Conservation (phyloP, 345 rosid genomes). For the Acer negundo region DNA sequence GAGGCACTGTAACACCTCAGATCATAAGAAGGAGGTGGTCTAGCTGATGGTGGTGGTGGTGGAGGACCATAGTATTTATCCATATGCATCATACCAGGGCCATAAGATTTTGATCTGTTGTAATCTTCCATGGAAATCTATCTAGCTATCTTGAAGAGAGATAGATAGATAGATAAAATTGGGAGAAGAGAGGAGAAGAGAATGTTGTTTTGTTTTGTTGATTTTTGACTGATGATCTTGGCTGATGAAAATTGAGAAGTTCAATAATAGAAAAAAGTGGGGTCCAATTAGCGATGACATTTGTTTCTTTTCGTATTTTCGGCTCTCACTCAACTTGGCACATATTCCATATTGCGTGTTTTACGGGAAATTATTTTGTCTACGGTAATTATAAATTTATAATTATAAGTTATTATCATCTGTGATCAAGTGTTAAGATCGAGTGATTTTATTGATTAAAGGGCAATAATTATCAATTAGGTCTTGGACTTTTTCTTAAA, state of each 20-base stretch:
- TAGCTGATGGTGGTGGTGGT: not conserved
- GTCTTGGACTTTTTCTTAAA: too few relatives aligned
- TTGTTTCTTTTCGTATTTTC: not conserved
- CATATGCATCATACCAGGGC: slow-evolving; percentile 54
- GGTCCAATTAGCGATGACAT: not conserved
- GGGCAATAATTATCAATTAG: too few relatives aligned
- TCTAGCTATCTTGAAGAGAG: not conserved
- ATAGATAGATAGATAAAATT: not conserved
- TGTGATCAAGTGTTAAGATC: too few relatives aligned
- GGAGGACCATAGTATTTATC: slow-evolving; percentile 53
- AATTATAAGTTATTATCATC: too few relatives aligned
- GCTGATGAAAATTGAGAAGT: not conserved
- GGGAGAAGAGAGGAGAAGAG: too few relatives aligned
- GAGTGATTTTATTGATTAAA: too few relatives aligned
- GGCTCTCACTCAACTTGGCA: not conserved
- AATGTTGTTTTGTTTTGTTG: not conserved
- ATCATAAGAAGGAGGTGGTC: slow-evolving; percentile 39
- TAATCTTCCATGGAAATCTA: slow-evolving; percentile 60
- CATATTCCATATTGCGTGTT: slow-evolving; percentile 27
- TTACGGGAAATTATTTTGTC: slow-evolving; percentile 27
- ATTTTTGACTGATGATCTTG: not conserved
- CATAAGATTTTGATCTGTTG: slow-evolving; percentile 58
- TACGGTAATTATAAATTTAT: not conserved
- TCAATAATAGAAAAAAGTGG: not conserved
- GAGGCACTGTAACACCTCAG: slow-evolving; percentile 66